phyloP scores from a whole-genome alignment of 805 yeast genomes.

The Yarrowia keelungensis region DNA sequence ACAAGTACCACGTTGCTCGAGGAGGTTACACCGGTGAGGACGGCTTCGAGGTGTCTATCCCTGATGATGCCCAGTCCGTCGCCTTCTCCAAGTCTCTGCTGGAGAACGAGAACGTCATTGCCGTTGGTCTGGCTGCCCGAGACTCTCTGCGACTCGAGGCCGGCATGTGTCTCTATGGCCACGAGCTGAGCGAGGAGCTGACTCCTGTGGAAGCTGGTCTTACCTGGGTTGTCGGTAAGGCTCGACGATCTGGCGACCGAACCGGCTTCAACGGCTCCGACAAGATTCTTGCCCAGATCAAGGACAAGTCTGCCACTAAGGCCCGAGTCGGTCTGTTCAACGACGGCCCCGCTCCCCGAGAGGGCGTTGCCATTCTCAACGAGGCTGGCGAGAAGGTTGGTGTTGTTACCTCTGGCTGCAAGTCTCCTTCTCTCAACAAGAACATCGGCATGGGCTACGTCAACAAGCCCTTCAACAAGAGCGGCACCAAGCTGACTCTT shows the following conservation, averaged over 20 bases:
- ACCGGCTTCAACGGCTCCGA: conserved; percentile 77
- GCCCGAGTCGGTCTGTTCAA: conserved; percentile 76
- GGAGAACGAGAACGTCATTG: conserved; percentile 66
- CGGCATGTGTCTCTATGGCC: conserved; percentile 97
- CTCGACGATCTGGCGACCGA: conserved; percentile 61
- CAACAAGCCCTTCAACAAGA: conserved; percentile 70
- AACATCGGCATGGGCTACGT: conserved; percentile 94
- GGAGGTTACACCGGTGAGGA: conserved; percentile 99
- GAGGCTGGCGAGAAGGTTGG: conserved; percentile 63
- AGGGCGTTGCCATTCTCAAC: conserved; percentile 69
- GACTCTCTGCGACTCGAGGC: conserved; percentile 96
- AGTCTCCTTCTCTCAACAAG: conserved; percentile 72
- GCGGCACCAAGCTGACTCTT: conserved; percentile 73
- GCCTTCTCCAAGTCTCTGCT: conserved; percentile 69
- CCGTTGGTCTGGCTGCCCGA: conserved; percentile 97
- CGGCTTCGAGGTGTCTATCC: conserved; percentile 91
- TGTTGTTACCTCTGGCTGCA: conserved; percentile 67
- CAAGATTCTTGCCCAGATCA: conserved; percentile 71
- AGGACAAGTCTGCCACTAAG: conserved; percentile 64
- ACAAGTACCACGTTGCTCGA: conserved; percentile 78
- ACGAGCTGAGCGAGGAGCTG: conserved; percentile 77
- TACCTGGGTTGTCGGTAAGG: conserved; percentile 87
- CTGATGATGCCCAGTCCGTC: conserved; percentile 58
- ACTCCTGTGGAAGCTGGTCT: conserved; percentile 91
- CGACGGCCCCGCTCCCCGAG: conserved; percentile 93